These are phyloP conservation scores for Termitomyces sp. DNA, from an alignment of 768 basidiomycete species.

Conservation along the genomic window DNA sequence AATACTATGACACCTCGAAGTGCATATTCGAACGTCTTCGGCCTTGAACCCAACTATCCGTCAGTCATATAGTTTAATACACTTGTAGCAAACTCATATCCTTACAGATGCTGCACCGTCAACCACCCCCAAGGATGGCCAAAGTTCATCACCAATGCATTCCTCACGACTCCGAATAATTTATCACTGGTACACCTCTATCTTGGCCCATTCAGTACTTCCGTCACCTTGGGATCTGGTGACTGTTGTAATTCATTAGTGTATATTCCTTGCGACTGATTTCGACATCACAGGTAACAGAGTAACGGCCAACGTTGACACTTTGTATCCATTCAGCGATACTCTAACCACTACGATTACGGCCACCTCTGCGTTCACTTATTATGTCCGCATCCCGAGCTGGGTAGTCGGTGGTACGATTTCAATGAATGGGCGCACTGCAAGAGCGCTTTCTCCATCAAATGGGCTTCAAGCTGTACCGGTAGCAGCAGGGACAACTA, in stretches of 20 bases:
- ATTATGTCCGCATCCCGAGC: slow-evolving; percentile 41
- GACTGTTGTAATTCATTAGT: neutral
- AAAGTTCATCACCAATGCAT: slow-evolving; percentile 46
- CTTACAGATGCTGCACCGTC: slow-evolving; percentile 39
- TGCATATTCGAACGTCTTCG: slow-evolving; percentile 42
- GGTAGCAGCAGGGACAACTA: slow-evolving; percentile 37
- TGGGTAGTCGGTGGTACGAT: slow-evolving; percentile 43
- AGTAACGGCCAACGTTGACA: slow-evolving; percentile 37
- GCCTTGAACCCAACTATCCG: slow-evolving; percentile 44
- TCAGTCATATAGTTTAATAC: slow-evolving; percentile 15
- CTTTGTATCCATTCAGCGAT: slow-evolving; percentile 45
- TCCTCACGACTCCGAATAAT: slow-evolving; percentile 37
- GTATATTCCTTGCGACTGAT: neutral
- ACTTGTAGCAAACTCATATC: neutral
- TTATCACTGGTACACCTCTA: slow-evolving; percentile 39
- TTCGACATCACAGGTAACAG: slow-evolving; percentile 25
- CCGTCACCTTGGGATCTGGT: slow-evolving; percentile 35
- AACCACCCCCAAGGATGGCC: slow-evolving; percentile 50
- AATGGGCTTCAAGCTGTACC: slow-evolving; percentile 42
- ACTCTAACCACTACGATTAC: slow-evolving; percentile 36
- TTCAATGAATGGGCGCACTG: slow-evolving; percentile 31
- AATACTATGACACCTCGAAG: slow-evolving; percentile 13
- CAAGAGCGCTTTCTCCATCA: slow-evolving; percentile 31
- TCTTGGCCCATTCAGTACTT: slow-evolving; percentile 39
- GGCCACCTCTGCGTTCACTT: slow-evolving; percentile 35